phyloP scores from a whole-genome alignment of 495 filamentous ascomycete genomes.

The Penicillium lividum region DNA sequence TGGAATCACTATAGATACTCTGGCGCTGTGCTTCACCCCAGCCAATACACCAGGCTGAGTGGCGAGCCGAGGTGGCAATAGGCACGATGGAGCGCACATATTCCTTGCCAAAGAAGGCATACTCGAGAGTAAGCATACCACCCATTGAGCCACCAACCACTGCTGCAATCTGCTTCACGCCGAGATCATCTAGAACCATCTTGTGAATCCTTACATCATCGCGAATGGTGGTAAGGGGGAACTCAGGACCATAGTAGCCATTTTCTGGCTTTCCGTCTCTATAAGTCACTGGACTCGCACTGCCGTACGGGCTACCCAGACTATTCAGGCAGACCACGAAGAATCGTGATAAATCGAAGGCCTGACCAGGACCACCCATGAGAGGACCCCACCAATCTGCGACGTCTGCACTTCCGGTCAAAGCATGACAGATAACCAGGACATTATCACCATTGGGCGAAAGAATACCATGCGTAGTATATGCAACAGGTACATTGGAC shows the following conservation, averaged over 20 bases:
- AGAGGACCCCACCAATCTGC: conserved; percentile 98
- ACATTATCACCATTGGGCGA: conserved; percentile 80
- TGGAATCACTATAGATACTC: conserved; percentile 97
- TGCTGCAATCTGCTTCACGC: conserved; percentile 80
- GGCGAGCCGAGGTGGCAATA: conserved; percentile 90
- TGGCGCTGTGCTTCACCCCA: conserved; percentile 98
- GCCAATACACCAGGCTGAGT: conserved; percentile 98
- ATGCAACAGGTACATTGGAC: conserved; percentile 87
- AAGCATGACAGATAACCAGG: conserved; percentile 94
- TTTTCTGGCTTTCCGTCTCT: conserved; percentile 74
- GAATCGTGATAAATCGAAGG: conserved; percentile 90
- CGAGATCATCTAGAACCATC: conserved; percentile 84
- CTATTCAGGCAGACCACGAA: conserved; percentile 96
- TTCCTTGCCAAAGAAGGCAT: conserved; percentile 92
- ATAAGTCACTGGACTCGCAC: conserved; percentile 90
- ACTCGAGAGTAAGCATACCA: conserved; percentile 95
- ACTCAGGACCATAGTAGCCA: conserved; percentile 89
- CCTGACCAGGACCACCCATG: conserved; percentile 82
- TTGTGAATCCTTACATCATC: conserved; percentile 98
- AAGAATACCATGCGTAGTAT: conserved; percentile 80
- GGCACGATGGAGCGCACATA: conserved; percentile 91
- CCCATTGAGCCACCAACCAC: conserved; percentile 97
- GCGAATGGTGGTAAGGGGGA: conserved; percentile 89
- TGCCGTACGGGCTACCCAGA: conserved; percentile 94
- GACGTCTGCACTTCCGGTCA: conserved; percentile 95